Base-by-base conservation (phyloP, 345 rosid genomes). In the Geranium rotundifolium region DNA sequence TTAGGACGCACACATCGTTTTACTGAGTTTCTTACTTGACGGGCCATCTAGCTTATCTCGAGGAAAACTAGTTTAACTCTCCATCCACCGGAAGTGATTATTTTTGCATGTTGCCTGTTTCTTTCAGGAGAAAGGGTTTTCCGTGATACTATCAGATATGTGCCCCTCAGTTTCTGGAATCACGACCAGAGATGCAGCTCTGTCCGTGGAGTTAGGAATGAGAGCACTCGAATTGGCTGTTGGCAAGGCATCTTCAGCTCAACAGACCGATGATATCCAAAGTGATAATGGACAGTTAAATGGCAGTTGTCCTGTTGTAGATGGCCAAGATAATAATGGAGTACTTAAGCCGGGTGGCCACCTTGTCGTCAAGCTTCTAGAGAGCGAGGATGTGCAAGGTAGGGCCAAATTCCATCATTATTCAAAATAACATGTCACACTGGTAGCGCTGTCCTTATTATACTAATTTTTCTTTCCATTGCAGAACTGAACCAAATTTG, bases 91-190 rank as follows among this genome's bases (percentile, higher is more conserved):
- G 27, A 23, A 0, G 27, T 23, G 17, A 14, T 59, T 31, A 30
- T 63, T 20, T 5, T 14, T 65, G 66, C 49, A 13, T 10, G 29
- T 69, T 69, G 61, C 1, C 18, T 70, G 46, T 71, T 60, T 49
- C 59, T 23, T 81, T 81, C 83, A 88, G 97, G 65, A 82, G 55
- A 80, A 74, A 67, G 97, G 97, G 0, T 90, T 93, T 64, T 87
- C 87, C 1, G 87, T 90, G 17, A 60, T 90, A 62, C 90, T 90
- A 29, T 93, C 99, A 1, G 96, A 93, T 65, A 93, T 88, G 96
- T 90, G 99, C 58, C 97, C 87, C 39, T 70, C 72, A 19, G 96
- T 93, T 69, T 85, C 97, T 74, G 99, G 99, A 65, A 85, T 93
- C 49, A 66, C 83, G 61, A 81, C 83, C 20, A 86, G 59, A 69